Conservation (phyloP, 2,329 filamentous ascomycete species). For the Calonectria montana region DNA sequence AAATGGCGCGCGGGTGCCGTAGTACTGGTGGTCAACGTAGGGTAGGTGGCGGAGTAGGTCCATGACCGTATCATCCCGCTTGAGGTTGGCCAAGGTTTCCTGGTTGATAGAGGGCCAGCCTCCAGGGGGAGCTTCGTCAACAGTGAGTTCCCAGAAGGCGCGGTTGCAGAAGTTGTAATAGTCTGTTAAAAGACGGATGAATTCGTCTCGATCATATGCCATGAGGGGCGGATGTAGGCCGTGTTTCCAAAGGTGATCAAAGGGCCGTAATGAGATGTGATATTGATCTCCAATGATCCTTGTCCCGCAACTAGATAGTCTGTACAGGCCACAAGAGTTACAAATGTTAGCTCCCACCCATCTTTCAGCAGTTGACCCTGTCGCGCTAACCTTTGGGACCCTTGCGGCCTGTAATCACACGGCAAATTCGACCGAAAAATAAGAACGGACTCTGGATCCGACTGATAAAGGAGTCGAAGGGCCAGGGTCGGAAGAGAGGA, state of each 20-base stretch:
- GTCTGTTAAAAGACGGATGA: constrained; percentile 33
- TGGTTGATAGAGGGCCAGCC: constrained; percentile 29
- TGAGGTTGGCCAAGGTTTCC: constrained; percentile 17
- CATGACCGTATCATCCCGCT: constrained; percentile 21
- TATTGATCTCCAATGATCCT: not conserved
- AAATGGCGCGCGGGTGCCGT: not conserved
- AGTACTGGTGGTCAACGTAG: constrained; percentile 14
- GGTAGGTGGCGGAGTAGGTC: constrained; percentile 29
- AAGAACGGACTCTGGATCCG: not conserved
- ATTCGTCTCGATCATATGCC: constrained; percentile 17
- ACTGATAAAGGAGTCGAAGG: not conserved
- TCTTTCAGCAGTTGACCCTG: no score
- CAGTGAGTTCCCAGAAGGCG: constrained; percentile 23
- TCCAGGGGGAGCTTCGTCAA: constrained; percentile 11
- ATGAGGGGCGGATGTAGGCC: not conserved
- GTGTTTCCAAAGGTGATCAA: not conserved
- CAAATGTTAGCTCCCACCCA: no score
- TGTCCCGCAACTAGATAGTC: no score
- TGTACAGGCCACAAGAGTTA: no score
- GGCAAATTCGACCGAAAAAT: not conserved
- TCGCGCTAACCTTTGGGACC: no score
- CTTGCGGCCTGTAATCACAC: not conserved
- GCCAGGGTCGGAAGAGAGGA: not conserved
- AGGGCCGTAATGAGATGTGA: not conserved
- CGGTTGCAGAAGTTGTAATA: constrained; percentile 32